A percentile compares a stretch with the other conserved stretches of the same genome.
Evolutionary conservation across 306 rosid genomes (phyloP).

Genomic region (Rosa chinensis): DNA sequence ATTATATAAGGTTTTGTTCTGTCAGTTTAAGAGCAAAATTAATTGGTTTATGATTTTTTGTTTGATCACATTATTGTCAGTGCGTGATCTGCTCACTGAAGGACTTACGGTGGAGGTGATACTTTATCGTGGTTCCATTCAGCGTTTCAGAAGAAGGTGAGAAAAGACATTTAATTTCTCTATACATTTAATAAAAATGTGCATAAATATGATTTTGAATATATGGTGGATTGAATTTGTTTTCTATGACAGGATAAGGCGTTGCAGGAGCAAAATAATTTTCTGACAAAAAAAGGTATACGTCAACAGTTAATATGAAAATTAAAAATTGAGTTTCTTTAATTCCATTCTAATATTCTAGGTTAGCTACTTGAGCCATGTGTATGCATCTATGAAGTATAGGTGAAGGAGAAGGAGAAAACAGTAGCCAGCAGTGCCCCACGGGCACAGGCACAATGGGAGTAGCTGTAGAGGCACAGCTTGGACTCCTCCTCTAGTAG

Average conservation of each 20-base stretch:
- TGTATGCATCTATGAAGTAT: not conserved
- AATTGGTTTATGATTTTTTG: not conserved
- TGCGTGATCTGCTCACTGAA: too few species aligned
- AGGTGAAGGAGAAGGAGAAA: conserved; percentile 81
- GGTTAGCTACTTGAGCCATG: not conserved
- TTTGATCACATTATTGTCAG: conserved; percentile 30
- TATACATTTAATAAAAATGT: too few species aligned
- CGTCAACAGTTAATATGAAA: not conserved
- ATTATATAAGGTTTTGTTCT: not conserved
- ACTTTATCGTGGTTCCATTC: conserved; percentile 43
- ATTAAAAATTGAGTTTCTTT: not conserved
- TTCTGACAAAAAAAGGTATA: conserved; percentile 59
- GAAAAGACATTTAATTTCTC: not conserved
- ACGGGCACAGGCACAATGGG: conserved; percentile 23
- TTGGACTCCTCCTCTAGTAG: conserved; percentile 16
- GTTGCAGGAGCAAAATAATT: conserved; percentile 68
- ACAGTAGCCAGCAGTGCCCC: conserved; percentile 13
- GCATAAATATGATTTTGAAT: not conserved
- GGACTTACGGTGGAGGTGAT: too few species aligned
- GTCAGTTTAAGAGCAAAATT: not conserved
- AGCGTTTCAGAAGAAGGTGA: conserved; percentile 76
- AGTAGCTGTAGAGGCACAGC: conserved; percentile 24
- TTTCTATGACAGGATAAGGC: conserved; percentile 57
- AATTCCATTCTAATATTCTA: not conserved
- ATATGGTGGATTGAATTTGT: not conserved